Evolutionary conservation across 1,284 basidiomycete genomes (phyloP).

Genomic region (Sporisorium iseilematis-ciliati): DNA sequence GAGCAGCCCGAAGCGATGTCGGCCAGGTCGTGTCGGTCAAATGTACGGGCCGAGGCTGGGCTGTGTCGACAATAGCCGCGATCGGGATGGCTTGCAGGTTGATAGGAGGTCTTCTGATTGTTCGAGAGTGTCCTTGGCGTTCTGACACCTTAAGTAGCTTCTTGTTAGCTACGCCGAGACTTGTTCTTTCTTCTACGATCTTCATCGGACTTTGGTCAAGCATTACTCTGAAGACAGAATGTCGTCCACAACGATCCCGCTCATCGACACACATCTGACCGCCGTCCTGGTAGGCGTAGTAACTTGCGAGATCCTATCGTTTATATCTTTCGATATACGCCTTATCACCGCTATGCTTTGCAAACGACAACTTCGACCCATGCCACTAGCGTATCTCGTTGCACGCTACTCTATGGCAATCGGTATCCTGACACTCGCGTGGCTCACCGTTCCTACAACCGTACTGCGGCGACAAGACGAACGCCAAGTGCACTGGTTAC

Average conservation of each 20-base stretch:
- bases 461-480: neutral
- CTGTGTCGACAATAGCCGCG: too few species aligned
- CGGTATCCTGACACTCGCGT: conserved; percentile 15
- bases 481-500: neutral
- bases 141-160: too few species aligned
- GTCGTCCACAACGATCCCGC: neutral
- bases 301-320: conserved; percentile 34
- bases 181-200: too few species aligned
- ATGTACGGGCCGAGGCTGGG: too few species aligned
- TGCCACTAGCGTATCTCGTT: conserved; percentile 30
- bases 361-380: conserved; percentile 11
- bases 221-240: neutral
- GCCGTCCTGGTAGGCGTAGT: conserved; percentile 25
- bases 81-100: too few species aligned
- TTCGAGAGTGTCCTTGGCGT: too few species aligned
- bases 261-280: conserved; percentile 33
- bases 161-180: too few species aligned
- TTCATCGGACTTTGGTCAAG: neutral
- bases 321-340: conserved; percentile 28
- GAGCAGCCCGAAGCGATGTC: too few species aligned
- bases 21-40: too few species aligned
- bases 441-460: conserved; percentile 9
- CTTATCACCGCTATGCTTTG: conserved; percentile 21
- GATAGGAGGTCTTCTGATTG: too few species aligned
- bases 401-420: conserved; percentile 21